phyloP scores from a whole-genome alignment of 2,329 filamentous ascomycete genomes.

The Calonectria pauciramosa region DNA sequence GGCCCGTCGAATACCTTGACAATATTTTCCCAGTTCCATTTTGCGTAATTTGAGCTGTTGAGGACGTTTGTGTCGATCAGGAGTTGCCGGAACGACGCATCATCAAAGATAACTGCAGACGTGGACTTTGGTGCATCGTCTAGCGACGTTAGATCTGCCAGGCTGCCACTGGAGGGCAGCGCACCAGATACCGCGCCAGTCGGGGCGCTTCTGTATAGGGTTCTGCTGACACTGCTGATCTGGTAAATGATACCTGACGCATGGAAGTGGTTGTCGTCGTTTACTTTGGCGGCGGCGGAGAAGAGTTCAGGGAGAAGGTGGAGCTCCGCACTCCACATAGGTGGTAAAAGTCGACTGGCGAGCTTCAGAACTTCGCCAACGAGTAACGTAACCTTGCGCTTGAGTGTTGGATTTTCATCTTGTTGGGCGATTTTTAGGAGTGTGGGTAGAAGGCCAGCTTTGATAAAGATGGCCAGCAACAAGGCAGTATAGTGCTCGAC shows the following conservation, averaged over 20 bases:
- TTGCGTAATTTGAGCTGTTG: conserved; percentile 89
- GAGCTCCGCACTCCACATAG: conserved; percentile 84
- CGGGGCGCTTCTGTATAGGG: conserved; percentile 83
- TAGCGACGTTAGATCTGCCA: conserved; percentile 62
- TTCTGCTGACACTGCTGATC: conserved; percentile 96
- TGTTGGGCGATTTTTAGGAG: conserved; percentile 76
- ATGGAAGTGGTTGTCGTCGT: conserved; percentile 79
- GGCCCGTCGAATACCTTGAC: conserved; percentile 93
- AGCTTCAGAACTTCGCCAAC: conserved; percentile 94
- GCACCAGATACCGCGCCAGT: conserved; percentile 55
- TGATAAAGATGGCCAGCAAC: conserved; percentile 86
- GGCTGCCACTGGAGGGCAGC: conserved; percentile 59
- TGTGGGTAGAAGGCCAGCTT: conserved; percentile 78
- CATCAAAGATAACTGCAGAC: conserved; percentile 65
- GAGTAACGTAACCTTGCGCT: conserved; percentile 90
- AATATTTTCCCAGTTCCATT: conserved; percentile 98
- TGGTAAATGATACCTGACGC: conserved; percentile 96
- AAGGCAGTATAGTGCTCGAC: conserved; percentile 95
- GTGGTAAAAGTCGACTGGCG: conserved; percentile 86
- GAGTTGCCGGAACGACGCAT: conserved; percentile 74
- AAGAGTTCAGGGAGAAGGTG: conserved; percentile 92
- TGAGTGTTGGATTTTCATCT: conserved; percentile 77
- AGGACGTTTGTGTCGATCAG: conserved; percentile 86
- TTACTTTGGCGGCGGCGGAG: conserved; percentile 79
- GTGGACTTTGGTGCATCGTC: conserved; percentile 70